Evolutionary conservation across 164 flowering plant genomes (phyloP).

Genomic region (Malania oleifera): DNA sequence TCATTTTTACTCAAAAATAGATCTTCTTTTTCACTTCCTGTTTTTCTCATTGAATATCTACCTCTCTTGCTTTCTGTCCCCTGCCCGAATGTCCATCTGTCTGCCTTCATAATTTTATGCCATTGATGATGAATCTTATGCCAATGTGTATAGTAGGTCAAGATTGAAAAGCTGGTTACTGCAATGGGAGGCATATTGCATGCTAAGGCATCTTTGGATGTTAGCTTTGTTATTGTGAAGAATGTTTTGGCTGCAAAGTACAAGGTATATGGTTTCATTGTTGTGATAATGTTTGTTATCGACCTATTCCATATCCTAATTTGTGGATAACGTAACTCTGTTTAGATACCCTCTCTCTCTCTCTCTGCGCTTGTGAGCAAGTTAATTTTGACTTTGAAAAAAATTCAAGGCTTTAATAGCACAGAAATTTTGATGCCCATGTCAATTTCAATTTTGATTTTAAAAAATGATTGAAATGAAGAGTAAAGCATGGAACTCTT

Average conservation of each 20-base stretch:
- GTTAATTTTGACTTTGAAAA: too few relatives aligned
- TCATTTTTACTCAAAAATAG: too few relatives aligned
- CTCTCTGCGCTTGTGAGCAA: too few relatives aligned
- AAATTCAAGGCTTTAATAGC: too few relatives aligned
- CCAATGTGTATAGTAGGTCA: constrained; percentile 39
- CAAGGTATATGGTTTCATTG: constrained; percentile 48
- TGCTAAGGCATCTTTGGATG: constrained; percentile 57
- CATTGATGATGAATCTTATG: neutral
- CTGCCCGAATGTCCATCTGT: neutral
- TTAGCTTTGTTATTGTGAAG: constrained; percentile 79
- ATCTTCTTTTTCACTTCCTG: too few relatives aligned
- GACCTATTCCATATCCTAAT: neutral
- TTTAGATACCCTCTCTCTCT: too few relatives aligned
- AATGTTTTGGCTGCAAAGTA: constrained; percentile 86
- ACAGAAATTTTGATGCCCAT: too few relatives aligned
- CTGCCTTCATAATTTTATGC: constrained; percentile 1
- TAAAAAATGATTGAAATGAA: too few relatives aligned
- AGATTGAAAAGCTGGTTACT: constrained; percentile 59
- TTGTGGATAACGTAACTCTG: too few relatives aligned
- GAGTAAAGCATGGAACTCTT: too few relatives aligned
- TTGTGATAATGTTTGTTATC: neutral
- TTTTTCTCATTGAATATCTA: neutral
- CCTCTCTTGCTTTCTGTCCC: too few relatives aligned
- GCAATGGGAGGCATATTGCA: constrained; percentile 83
- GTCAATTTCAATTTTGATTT: too few relatives aligned